Percentiles rank a stretch among this genome's conserved stretches.
Conservation (phyloP, 106 monocot species). For the Amphibolis antarctica region DNA sequence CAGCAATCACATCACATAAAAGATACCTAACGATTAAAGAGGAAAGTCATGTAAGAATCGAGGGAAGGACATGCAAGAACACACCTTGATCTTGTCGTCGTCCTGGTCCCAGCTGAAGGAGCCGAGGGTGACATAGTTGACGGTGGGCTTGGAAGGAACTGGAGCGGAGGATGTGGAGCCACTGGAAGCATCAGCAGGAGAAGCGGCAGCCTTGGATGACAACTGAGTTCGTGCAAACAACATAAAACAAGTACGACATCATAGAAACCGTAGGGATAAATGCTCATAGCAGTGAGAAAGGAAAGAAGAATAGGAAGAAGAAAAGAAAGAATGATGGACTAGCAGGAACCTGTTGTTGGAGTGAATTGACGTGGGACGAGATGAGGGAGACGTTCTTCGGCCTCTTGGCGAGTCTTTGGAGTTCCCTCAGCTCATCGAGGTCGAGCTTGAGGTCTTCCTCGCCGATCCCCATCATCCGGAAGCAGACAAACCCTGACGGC, state of each 20-base stretch:
- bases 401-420: conserved; percentile 51
- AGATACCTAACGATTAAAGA: neutral
- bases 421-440: conserved; percentile 56
- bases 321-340: neutral
- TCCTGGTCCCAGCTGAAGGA: conserved; percentile 98
- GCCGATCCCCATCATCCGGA: neutral
- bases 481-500: neutral
- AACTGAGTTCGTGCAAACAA: neutral
- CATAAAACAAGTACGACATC: neutral
- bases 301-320: neutral
- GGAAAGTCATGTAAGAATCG: too few relatives aligned
- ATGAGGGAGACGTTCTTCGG: conserved; percentile 59
- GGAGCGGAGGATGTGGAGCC: conserved; percentile 1
- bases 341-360: conserved; percentile 37
- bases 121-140: conserved; percentile 47
- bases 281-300: neutral
- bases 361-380: conserved; percentile 40
- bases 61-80: neutral
- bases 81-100: conserved; percentile 76
- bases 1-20: neutral
- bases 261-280: conserved; percentile 1
- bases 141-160: conserved; percentile 1
- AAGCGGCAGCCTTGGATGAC: conserved; percentile 4
- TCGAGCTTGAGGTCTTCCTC: conserved; percentile 53
- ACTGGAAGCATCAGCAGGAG: conserved; percentile 6